Evolutionary conservation across 805 yeast species (phyloP), one percentile per base, ranked within the genome.

Genomic region (Starmerella roubikii): DNA sequence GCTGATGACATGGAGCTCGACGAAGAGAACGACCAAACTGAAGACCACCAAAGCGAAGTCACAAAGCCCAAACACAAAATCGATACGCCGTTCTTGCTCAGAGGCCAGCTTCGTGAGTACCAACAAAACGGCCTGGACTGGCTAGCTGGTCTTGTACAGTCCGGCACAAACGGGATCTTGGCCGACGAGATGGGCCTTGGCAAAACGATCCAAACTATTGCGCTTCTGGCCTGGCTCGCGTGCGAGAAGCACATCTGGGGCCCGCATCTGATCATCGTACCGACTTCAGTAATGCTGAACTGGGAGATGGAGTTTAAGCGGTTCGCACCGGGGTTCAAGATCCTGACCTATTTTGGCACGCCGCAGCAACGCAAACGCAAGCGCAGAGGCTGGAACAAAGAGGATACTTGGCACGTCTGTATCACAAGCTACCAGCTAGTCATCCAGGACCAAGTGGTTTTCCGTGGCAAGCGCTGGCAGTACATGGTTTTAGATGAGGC

Each of bases 281-380:
- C 99, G 3, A 91, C 99, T 0, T 83, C 95, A 13, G 99, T 91
- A 7, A 76, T 91, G 76, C 71, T 91, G 38, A 91, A 91, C 55
- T 91, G 99, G 99, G 99, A 91, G 58, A 88, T 93, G 96, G 99
- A 91, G 55, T 86, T 91, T 62, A 91, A 93, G 54, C 74, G 94
- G 52, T 91, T 91, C 66, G 96, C 96, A 1, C 99, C 99, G 0
- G 99, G 98, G 0, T 80, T 91, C 58, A 88, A 93, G 58, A 91
- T 91, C 3, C 56, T 91, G 56, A 91, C 97, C 0, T 91, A 91
- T 58, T 91, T 88, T 53, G 99, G 99, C 0, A 77, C 93, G 13
- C 98, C 97, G 0, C 94, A 83, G 52, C 97, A 91, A 57, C 76
- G 99, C 55, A 86, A 86, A 35, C 91, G 83, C 48, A 91, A 91